These are phyloP conservation scores for Marchantia polymorpha DNA, from an alignment of 225 moss, liverwort and hornwort genomes.

Conservation along the genomic window DNA sequence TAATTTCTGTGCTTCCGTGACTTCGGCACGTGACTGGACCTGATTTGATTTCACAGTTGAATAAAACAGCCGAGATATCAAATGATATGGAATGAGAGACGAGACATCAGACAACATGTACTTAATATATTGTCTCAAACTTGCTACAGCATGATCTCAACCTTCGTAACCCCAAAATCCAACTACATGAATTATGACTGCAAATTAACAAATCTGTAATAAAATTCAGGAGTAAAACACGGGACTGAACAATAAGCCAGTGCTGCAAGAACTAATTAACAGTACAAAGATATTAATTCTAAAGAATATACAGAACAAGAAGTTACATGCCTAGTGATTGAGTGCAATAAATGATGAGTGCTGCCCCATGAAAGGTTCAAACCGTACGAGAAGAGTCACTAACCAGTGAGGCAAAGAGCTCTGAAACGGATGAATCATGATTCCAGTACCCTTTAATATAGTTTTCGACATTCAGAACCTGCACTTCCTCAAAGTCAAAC, in stretches of 20 bases:
- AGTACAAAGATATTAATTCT: too few species aligned
- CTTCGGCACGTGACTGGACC: conserved; percentile 31
- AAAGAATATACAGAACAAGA: too few species aligned
- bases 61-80: not conserved
- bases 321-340: too few species aligned
- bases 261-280: too few species aligned
- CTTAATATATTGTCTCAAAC: too few species aligned
- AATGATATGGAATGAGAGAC: not conserved
- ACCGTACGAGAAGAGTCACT: not conserved
- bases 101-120: not conserved
- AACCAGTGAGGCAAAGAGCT: conserved; percentile 47
- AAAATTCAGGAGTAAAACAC: too few species aligned
- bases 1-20: conserved; percentile 1
- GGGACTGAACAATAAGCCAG: too few species aligned
- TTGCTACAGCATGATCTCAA: too few species aligned
- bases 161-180: not conserved
- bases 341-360: too few species aligned
- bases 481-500: conserved; percentile 8
- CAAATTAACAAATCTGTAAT: too few species aligned
- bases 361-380: too few species aligned
- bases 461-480: conserved; percentile 35
- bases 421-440: conserved; percentile 42
- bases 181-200: too few species aligned
- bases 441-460: conserved; percentile 45
- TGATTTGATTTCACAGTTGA: conserved; percentile 3